Conservation (phyloP, 768 basidiomycete species). For the Exsudoporus frostii region DNA sequence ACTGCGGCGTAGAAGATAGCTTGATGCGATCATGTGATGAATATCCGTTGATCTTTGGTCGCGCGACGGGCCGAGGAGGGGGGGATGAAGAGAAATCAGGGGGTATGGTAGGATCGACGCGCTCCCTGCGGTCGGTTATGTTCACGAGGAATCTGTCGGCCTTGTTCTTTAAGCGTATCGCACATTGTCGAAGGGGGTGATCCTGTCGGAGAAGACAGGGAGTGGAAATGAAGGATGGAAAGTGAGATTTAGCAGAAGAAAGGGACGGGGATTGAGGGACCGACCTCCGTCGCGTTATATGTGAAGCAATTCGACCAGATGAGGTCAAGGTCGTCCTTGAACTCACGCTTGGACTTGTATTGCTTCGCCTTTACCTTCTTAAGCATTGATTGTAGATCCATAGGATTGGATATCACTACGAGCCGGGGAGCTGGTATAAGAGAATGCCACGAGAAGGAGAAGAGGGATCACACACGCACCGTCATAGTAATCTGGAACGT, state of each 20-base stretch:
- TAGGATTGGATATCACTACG: conserved; percentile 87
- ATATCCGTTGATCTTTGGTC: conserved; percentile 46
- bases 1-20: conserved; percentile 23
- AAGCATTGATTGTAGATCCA: conserved; percentile 92
- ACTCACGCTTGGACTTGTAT: conserved; percentile 93
- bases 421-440: conserved; percentile 6
- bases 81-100: conserved; percentile 35
- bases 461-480: conserved; percentile 45
- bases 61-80: conserved; percentile 29
- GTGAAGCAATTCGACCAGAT: conserved; percentile 96
- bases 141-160: conserved; percentile 83
- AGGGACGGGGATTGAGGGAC: conserved; percentile 28
- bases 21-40: conserved; percentile 23
- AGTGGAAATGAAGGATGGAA: background rate
- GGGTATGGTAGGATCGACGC: conserved; percentile 68
- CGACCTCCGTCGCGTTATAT: conserved; percentile 88
- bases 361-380: conserved; percentile 90
- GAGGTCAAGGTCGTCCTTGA: conserved; percentile 89
- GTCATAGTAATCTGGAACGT: conserved; percentile 92
- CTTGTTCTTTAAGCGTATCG: conserved; percentile 76
- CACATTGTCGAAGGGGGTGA: conserved; percentile 84
- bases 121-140: conserved; percentile 85
- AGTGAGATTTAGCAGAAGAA: background rate
- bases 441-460: background rate
- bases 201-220: conserved; percentile 43